Conservation (phyloP, 257 asterid genomes). For the Striga asiatica region DNA sequence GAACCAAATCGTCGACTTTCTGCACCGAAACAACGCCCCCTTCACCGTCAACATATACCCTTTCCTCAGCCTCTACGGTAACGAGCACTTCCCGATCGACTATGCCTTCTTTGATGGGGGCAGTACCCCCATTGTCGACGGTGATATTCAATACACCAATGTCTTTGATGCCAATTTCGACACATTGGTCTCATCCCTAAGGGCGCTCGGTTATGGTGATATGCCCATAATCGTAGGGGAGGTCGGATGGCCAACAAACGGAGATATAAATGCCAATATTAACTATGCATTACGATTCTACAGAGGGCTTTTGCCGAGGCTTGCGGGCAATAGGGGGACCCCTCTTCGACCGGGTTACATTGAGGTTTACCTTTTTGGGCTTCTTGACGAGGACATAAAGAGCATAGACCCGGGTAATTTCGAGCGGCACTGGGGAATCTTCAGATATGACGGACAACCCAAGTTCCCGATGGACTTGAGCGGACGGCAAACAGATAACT, state of each 20-base stretch:
- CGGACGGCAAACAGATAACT: conserved; percentile 38
- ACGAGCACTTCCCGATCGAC: conserved; percentile 58
- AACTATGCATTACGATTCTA: conserved; percentile 49
- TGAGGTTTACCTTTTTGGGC: conserved; percentile 67
- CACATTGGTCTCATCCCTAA: conserved; percentile 56
- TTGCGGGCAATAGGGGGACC: conserved; percentile 56
- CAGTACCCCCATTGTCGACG: conserved; percentile 38
- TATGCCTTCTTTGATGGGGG: conserved; percentile 72
- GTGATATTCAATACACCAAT: conserved; percentile 41
- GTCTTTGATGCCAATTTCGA: conserved; percentile 77
- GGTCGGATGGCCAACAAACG: conserved; percentile 82
- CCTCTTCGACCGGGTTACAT: conserved; percentile 63
- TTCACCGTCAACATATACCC: conserved; percentile 70
- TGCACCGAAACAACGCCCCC: conserved; percentile 55
- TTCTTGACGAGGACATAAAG: conserved; percentile 65
- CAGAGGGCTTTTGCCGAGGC: conserved; percentile 52
- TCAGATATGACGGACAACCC: conserved; percentile 69
- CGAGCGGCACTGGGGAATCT: conserved; percentile 83
- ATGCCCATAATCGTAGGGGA: conserved; percentile 65
- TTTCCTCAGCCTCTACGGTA: conserved; percentile 55
- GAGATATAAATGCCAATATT: conserved; percentile 49
- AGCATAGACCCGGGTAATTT: conserved; percentile 68
- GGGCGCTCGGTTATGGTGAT: conserved; percentile 42
- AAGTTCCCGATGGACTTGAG: conserved; percentile 64
- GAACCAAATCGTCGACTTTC: conserved; percentile 61